Evolutionary conservation across 2,329 filamentous ascomycete genomes (phyloP), one percentile per base, ranked within the genome.

Genomic region (Cordyceps farinosa): DNA sequence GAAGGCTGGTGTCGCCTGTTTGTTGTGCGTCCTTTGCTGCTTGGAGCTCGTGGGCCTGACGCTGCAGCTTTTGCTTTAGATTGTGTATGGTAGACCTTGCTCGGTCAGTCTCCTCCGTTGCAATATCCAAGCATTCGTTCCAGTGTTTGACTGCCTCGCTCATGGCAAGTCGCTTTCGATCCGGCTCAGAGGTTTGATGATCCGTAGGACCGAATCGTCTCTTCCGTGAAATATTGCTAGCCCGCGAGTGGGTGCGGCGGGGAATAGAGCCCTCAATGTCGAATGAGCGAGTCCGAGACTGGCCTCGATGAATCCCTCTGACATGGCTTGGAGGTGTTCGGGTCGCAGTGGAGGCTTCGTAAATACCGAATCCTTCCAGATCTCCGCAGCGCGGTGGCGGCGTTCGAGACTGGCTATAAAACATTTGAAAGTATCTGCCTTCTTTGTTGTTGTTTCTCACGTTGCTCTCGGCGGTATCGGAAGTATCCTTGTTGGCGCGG

Each of bases 121-220:
- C 27, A 2, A 64, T 53, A 13, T 50, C 60, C 29, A 64, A 66
- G 53, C 42, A 64, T 5, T 63, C 34, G 36, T 56, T 60, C 58
- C 65, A 68, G 55, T 69, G 67, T 64, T 70, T 65, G 62, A 68
- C 70, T 64, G 61, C 61, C 40, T 61, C 30, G 32, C 29, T 40
- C 56, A 64, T 64, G 47, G 56, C 62, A 15, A 59, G 40, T 7
- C 61, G 45, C 45, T 63, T 57, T n/a, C 61, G 54, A 52, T 63
- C 61, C 3, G 61, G 47, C 32, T 58, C 61, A 3, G 40, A 30
- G 7, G 30, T 17, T 17, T 45, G 45, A 34, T 51, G 11, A 38
- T 59, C 48, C 4, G 30, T 9, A 8, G 9, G 32, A 13, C 11
- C 42, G n/a, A 30, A 10, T 11, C 13, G n/a, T 47, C 54, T 58